A percentile compares a stretch with the other conserved stretches of the same genome.
phyloP scores from a whole-genome alignment of 2,329 filamentous ascomycete species.

The Xylariaceae sp. region DNA sequence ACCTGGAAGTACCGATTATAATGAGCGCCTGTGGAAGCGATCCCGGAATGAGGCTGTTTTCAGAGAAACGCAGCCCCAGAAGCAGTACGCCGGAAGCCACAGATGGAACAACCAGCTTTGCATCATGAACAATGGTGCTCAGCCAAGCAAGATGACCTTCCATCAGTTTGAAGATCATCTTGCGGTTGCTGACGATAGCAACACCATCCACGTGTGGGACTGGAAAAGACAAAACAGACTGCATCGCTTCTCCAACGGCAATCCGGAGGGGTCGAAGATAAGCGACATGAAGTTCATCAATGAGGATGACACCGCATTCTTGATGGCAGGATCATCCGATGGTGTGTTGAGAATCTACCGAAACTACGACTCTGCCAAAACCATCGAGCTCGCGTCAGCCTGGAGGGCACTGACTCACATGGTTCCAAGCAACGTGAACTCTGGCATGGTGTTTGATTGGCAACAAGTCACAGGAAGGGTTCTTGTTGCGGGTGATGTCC shows the following conservation, averaged over 20 bases:
- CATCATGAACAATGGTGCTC: constrained; percentile 82
- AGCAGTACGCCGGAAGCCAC: constrained; percentile 77
- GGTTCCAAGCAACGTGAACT: constrained; percentile 88
- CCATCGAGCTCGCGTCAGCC: constrained; percentile 79
- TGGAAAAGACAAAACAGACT: constrained; percentile 74
- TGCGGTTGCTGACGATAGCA: constrained; percentile 86
- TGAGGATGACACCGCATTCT: constrained; percentile 89
- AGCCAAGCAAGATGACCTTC: constrained; percentile 89
- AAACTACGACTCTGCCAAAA: constrained; percentile 73
- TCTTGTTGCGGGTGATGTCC: constrained; percentile 92
- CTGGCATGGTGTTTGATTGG: constrained; percentile 97
- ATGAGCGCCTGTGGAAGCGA: constrained; percentile 86
- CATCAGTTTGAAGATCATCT: constrained; percentile 98
- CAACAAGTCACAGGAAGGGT: constrained; percentile 94
- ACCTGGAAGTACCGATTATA: constrained; percentile 93
- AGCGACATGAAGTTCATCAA: constrained; percentile 97
- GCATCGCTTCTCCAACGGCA: constrained; percentile 88
- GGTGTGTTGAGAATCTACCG: constrained; percentile 91
- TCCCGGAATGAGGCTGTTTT: constrained; percentile 91
- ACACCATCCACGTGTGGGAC: constrained; percentile 89
- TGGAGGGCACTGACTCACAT: constrained; percentile 93
- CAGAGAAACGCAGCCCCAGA: constrained; percentile 86
- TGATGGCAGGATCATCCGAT: constrained; percentile 94
- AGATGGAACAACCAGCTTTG: constrained; percentile 77
- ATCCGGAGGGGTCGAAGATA: constrained; percentile 84